These are phyloP conservation scores for Backusella tuberculispora DNA, from an alignment of 192 early-diverging fungal genomes.

Conservation along the genomic window DNA sequence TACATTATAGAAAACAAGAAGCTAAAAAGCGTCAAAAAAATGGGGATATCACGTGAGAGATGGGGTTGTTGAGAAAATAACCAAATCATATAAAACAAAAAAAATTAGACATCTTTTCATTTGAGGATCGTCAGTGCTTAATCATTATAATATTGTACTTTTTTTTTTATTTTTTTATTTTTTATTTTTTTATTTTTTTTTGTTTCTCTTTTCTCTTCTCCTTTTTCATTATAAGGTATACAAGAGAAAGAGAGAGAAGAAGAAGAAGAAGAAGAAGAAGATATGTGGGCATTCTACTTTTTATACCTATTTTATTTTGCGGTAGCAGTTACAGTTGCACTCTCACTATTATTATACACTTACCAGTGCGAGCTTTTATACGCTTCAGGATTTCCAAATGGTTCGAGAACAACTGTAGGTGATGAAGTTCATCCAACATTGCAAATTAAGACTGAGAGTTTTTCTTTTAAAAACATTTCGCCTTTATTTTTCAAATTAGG, in stretches of 20 bases:
- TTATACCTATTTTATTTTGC: conserved; percentile 33
- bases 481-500: conserved; percentile 40
- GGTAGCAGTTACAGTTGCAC: conserved; percentile 21
- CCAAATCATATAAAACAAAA: conserved; percentile 13
- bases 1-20: neutral
- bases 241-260: no score
- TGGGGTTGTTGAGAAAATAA: conserved; percentile 19
- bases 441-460: neutral
- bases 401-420: conserved; percentile 35
- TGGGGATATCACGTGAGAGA: conserved; percentile 23
- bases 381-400: conserved; percentile 32
- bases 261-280: no score
- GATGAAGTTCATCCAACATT: neutral
- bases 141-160: neutral
- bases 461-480: neutral
- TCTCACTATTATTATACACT: conserved; percentile 28
- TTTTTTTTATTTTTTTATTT: neutral
- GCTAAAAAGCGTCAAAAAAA: neutral
- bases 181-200: neutral
- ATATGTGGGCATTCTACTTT: conserved; percentile 9
- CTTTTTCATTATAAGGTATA: neutral
- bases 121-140: conserved; percentile 10
- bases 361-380: conserved; percentile 42
- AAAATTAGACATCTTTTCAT: conserved; percentile 12
- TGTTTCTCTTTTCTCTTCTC: no score